Evolutionary conservation across 257 asterid genomes (phyloP), one percentile per base, ranked within the genome.

Genomic region (Buddleja alternifolia): DNA sequence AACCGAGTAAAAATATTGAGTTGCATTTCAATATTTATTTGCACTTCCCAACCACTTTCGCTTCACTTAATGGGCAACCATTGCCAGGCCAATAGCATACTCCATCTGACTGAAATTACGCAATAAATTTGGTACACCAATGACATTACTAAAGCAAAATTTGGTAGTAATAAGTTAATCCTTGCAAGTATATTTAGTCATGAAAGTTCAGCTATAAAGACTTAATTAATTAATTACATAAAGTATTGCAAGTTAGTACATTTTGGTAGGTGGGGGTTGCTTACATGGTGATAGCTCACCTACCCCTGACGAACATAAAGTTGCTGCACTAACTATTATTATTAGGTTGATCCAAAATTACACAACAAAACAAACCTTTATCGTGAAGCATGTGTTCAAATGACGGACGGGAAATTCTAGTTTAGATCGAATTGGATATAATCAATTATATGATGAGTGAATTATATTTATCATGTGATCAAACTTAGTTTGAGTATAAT

Each of bases 1-100:
- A n/a, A n/a, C n/a, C n/a, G n/a, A n/a, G n/a, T n/a, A n/a, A n/a
- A n/a, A n/a, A n/a, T n/a, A n/a, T n/a, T n/a, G n/a, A n/a, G n/a
- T n/a, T n/a, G n/a, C n/a, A n/a, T n/a, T n/a, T 29, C 34, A 29
- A 29, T 29, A 39, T 17, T 54, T 40, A 45, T 8, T 32, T 36
- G 58, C 45, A 40, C 25, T 23, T 24, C 57, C 25, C 57, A 65
- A 69, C 73, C 51, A 62, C 69, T 39, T 24, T 54, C 61, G 71
- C 80, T 61, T 69, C 62, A 45, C 72, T 63, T 71, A 48, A 25
- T 14, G 69, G 72, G 68, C 69, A 69, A 62, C 57, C 75, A 44
- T 60, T 19, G 50, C 59, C 51, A 41, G 41, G 17, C 16, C 47
- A 3, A 53, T 61, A 39, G 52, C 74, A 61, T 20, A 48, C 63